A percentile compares a stretch with the other conserved stretches of the same genome.
phyloP scores from a whole-genome alignment of 371 early-diverging fungal genomes.

The Ecytonucleospora hepatopenaei region DNA sequence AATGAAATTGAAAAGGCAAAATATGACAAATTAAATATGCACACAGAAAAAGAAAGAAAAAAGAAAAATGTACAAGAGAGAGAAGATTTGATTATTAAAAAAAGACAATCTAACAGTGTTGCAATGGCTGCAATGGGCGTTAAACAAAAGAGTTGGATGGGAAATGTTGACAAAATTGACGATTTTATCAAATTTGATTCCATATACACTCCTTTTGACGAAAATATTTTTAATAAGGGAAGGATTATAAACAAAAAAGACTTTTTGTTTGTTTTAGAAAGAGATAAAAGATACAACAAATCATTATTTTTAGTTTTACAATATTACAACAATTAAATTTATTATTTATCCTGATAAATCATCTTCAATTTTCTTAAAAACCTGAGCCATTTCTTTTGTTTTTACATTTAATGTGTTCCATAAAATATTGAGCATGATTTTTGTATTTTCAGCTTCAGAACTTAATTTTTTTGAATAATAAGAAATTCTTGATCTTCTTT shows the following conservation, averaged over 20 bases:
- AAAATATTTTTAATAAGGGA: conserved; percentile 46
- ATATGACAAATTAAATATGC: conserved; percentile 49
- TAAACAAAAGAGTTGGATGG: conserved; percentile 56
- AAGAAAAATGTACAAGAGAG: conserved; percentile 56
- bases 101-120: conserved; percentile 53
- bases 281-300: conserved; percentile 57
- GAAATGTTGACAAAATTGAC: conserved; percentile 19
- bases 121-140: conserved; percentile 57
- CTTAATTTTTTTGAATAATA: background rate
- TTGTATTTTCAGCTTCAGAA: background rate
- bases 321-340: conserved; percentile 38
- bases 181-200: conserved; percentile 49
- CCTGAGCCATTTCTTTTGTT: background rate
- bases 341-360: background rate
- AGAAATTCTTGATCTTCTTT: background rate
- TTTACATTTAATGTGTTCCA: background rate
- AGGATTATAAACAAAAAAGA: conserved; percentile 54
- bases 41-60: conserved; percentile 51
- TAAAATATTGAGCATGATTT: background rate
- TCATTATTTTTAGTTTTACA: conserved; percentile 56
- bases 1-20: conserved; percentile 56
- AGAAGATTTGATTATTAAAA: conserved; percentile 58
- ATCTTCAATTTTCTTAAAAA: background rate
- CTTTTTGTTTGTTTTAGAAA: conserved; percentile 53
- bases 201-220: conserved; percentile 50